Evolutionary conservation across 2,329 filamentous ascomycete genomes (phyloP), one percentile per base, ranked within the genome.

Genomic region (Lecanicillium sp.): DNA sequence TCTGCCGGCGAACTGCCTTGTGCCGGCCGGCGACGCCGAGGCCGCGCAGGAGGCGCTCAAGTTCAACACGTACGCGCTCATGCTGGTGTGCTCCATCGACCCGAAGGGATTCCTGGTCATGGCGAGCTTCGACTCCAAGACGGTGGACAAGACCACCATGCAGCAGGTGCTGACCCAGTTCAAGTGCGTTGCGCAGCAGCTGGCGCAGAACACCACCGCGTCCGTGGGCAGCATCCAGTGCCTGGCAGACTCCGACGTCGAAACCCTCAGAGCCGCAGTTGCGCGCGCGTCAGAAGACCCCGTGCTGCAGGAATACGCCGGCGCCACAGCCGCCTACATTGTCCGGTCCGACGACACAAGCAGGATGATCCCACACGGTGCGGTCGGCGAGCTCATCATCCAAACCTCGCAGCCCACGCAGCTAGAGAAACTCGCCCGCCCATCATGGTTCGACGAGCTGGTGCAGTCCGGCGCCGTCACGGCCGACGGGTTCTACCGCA

Each of bases 41-140:
- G 74, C 77, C 1, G 78, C 77, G 0, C 72, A 76, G 38, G 79
- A 83, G 54, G 80, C 79, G 1, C 68, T 83, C 54, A 75, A 75
- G 56, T 76, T 77, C 58, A 76, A 75, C 59, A 75, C 72, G 0
- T 83, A 84, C 57, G 74, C 79, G 1, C 72, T 86, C 26, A 84
- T 85, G 69, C 64, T 85, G 17, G 81, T 84, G 35, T 85, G 81
- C 60, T 80, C 76, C 4, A 64, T 84, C 5, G 73, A 78, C 29
- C 67, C 73, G 2, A 67, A 71, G 51, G 73, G 75, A 1, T 77
- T 84, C 57, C 62, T 75, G 14, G 67, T 81, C 48, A 81, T 80
- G 67, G 79, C 80, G 1, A 82, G 81, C 55, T 84, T 84, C 55
- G 81, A 86, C 56, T 79, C 79, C 19, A 74, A 75, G n/a, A 72